These are phyloP conservation scores for Miamiensis avidus DNA, from an alignment of 169 alveolate genomes.

Conservation along the genomic window DNA sequence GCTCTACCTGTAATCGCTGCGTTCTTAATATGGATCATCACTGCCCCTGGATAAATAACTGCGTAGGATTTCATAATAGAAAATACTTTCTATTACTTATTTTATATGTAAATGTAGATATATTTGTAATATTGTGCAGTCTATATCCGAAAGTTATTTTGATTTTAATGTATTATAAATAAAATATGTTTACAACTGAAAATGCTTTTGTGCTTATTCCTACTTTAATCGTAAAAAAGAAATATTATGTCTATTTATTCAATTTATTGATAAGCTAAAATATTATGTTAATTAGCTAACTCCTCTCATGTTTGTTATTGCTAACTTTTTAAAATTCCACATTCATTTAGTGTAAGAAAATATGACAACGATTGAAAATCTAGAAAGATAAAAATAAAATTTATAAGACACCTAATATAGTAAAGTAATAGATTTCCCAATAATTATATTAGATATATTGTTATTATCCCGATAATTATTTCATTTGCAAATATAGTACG, in stretches of 20 bases:
- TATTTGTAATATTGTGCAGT: neutral
- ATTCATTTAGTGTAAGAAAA: constrained; percentile 42
- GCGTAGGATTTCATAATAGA: constrained; percentile 97
- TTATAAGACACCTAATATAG: neutral
- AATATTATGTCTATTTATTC: no score
- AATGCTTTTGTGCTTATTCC: neutral
- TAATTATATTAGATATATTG: no score
- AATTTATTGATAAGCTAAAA: neutral
- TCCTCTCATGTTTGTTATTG: constrained; percentile 18
- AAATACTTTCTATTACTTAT: constrained; percentile 94
- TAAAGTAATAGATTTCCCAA: no score
- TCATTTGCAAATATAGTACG: constrained; percentile 14
- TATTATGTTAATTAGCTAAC: neutral
- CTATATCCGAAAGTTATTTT: neutral
- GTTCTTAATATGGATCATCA: constrained; percentile 98
- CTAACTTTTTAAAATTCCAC: constrained; percentile 62
- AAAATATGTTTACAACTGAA: neutral
- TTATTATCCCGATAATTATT: no score
- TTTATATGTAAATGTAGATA: constrained; percentile 79
- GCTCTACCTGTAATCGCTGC: constrained; percentile 91
- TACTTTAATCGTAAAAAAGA: neutral
- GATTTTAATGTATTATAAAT: neutral
- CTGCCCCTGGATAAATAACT: constrained; percentile 98
- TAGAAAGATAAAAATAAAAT: constrained; percentile 50
- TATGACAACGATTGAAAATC: constrained; percentile 69